Conservation (phyloP, 768 basidiomycete species). For the Tephrocybe rancida region DNA sequence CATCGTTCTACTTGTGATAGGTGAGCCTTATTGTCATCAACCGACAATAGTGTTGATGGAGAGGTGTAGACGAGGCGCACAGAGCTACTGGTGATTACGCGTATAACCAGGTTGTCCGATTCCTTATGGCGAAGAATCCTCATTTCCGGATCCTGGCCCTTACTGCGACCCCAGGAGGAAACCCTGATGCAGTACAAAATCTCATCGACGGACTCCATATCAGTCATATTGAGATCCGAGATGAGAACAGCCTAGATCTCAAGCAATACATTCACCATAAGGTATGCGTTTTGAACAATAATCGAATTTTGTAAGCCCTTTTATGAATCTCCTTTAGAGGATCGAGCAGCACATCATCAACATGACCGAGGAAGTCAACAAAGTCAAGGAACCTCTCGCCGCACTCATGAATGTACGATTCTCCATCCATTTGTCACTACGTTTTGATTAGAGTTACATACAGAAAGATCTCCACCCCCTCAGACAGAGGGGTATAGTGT, state of each 20-base stretch:
- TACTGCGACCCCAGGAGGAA: conserved; percentile 92
- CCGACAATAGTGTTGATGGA: not conserved
- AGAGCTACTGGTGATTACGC: conserved; percentile 92
- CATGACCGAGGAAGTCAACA: conserved; percentile 68
- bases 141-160: conserved; percentile 91
- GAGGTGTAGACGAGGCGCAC: conserved; percentile 84
- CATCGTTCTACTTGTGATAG: conserved; percentile 87
- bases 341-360: conserved; percentile 78
- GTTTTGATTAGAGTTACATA: not conserved
- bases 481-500: conserved; percentile 44
- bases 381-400: conserved; percentile 67
- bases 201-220: conserved; percentile 95
- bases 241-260: conserved; percentile 89
- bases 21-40: conserved; percentile 38
- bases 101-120: conserved; percentile 87
- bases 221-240: conserved; percentile 91
- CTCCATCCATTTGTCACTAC: not conserved
- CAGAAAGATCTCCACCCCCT: conserved; percentile 38
- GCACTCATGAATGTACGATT: conserved; percentile 72
- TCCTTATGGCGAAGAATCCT: conserved; percentile 92
- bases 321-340: conserved; percentile 41
- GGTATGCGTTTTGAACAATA: conserved; percentile 35
- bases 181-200: conserved; percentile 82
- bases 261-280: conserved; percentile 87
- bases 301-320: not conserved